Conservation (phyloP, 495 filamentous ascomycete genomes). For the Staphylotrichum longicolle region DNA sequence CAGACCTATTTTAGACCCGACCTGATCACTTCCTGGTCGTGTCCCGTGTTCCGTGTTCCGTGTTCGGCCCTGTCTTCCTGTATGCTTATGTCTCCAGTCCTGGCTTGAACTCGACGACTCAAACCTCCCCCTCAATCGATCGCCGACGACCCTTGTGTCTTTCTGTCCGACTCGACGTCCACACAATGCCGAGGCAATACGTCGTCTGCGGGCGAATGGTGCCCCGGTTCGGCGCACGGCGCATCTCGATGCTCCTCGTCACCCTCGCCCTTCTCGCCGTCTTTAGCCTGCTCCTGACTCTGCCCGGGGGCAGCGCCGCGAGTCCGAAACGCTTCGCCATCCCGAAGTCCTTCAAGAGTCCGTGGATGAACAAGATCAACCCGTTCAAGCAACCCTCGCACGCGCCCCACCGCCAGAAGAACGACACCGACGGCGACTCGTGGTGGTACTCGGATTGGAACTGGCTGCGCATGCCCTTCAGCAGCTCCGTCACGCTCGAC, state of each 20-base stretch:
- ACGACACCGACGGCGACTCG: slow-evolving; percentile 72
- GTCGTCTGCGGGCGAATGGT: slow-evolving; percentile 46
- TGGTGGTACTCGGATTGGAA: slow-evolving; percentile 86
- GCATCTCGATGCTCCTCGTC: slow-evolving; percentile 46
- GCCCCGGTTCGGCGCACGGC: slow-evolving; percentile 43
- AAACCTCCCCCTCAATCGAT: no score
- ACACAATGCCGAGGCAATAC: slow-evolving; percentile 52
- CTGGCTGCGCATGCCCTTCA: slow-evolving; percentile 83
- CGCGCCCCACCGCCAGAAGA: slow-evolving; percentile 67
- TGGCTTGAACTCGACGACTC: no score
- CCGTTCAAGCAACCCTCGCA: slow-evolving; percentile 71
- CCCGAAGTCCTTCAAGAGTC: slow-evolving; percentile 45
- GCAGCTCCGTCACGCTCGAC: slow-evolving; percentile 77
- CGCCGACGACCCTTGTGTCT: no score
- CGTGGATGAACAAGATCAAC: slow-evolving; percentile 45
- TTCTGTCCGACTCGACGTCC: no score
- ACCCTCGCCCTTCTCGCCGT: slow-evolving; percentile 44
- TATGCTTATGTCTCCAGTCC: no score
- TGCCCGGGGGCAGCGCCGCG: slow-evolving; percentile 42
- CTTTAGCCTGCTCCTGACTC: slow-evolving; percentile 48
- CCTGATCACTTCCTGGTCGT: no score
- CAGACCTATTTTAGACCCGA: no score
- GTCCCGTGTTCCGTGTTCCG: no score
- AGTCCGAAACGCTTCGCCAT: slow-evolving; percentile 39
- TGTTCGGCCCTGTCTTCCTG: no score